Percentiles rank a stretch among this genome's conserved stretches.
phyloP scores from a whole-genome alignment of 805 yeast genomes.

The Brettanomyces naardenensis region DNA sequence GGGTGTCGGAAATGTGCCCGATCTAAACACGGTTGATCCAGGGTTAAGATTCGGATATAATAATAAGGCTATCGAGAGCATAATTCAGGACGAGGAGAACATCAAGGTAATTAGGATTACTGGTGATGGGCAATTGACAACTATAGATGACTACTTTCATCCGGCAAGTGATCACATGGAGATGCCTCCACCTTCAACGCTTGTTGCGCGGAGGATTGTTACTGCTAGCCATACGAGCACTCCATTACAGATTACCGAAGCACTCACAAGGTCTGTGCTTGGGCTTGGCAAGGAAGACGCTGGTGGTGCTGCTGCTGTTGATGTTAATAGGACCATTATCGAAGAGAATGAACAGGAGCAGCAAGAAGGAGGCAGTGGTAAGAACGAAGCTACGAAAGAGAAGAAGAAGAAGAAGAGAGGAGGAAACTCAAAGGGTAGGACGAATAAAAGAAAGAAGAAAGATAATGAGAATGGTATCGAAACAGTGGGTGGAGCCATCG shows the following conservation, averaged over 20 bases:
- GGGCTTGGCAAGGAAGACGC: conserved; percentile 8
- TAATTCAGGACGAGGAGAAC: conserved; percentile 27
- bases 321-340: conserved; percentile 5
- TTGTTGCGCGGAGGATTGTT: background rate
- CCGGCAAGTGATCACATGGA: background rate
- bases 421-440: conserved; percentile 6
- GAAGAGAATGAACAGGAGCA: background rate
- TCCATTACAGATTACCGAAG: conserved; percentile 11
- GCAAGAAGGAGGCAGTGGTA: background rate
- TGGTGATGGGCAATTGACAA: conserved; percentile 20
- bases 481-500: conserved; percentile 36
- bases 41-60: conserved; percentile 16
- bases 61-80: conserved; percentile 20
- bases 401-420: conserved; percentile 5
- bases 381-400: conserved; percentile 1
- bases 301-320: background rate
- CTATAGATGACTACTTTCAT: conserved; percentile 23
- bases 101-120: conserved; percentile 21
- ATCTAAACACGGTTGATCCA: background rate
- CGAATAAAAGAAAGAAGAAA: conserved; percentile 6
- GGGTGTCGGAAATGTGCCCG: background rate
- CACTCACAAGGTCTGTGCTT: conserved; percentile 21
- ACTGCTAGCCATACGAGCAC: background rate
- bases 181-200: background rate
- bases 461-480: conserved; percentile 17